phyloP scores from a whole-genome alignment of 106 monocot species.

The Hemerocallis citrina region DNA sequence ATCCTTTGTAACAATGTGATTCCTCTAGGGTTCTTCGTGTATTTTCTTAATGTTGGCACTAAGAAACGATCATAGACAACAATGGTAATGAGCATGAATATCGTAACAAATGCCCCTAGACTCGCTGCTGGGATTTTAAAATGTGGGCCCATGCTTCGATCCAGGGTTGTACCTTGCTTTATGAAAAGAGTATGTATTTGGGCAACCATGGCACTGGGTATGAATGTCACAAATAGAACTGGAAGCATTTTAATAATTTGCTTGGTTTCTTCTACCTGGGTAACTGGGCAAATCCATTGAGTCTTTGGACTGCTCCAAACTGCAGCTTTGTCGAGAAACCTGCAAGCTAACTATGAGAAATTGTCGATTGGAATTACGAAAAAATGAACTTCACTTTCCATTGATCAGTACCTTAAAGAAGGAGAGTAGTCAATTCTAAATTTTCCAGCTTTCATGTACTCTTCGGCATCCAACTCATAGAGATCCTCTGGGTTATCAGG shows the following conservation, averaged over 20 bases:
- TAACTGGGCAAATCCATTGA: constrained; percentile 37
- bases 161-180: constrained; percentile 14
- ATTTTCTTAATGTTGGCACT: constrained; percentile 4
- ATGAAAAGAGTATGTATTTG: constrained; percentile 14
- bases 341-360: too few relatives aligned
- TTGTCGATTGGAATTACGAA: too few relatives aligned
- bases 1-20: constrained; percentile 12
- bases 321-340: constrained; percentile 59
- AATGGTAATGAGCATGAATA: constrained; percentile 12
- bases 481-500: not conserved
- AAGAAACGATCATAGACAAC: constrained; percentile 12
- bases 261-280: constrained; percentile 60
- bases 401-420: not conserved
- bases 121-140: constrained; percentile 13
- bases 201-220: constrained; percentile 36
- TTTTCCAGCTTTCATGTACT: not conserved
- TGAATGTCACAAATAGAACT: constrained; percentile 23
- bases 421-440: not conserved
- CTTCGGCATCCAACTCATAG: constrained; percentile 1
- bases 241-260: constrained; percentile 47
- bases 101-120: constrained; percentile 3
- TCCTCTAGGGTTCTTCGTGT: constrained; percentile 14
- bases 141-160: constrained; percentile 11
- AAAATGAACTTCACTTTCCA: too few relatives aligned
- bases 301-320: constrained; percentile 1